Evolutionary conservation across 2,329 filamentous ascomycete genomes (phyloP), one percentile per base, ranked within the genome.

Genomic region (Cyanodermella asteris): DNA sequence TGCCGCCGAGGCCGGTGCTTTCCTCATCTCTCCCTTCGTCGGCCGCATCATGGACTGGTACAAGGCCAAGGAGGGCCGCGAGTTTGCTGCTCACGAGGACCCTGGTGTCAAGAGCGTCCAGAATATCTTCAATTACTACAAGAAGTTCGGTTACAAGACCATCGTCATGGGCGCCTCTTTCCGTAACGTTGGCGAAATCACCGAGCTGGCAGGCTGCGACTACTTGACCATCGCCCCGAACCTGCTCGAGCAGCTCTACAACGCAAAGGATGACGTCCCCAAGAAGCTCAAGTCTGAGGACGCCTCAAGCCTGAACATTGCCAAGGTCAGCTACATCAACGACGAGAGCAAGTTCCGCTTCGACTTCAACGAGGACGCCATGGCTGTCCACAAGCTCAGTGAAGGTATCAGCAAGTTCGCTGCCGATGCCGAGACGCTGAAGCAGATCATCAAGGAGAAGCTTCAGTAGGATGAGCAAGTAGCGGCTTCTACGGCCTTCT

Each of bases 331-430:
- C 30, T 97, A 91, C 68, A 73, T 97, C 55, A 68, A 73, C 48
- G 62, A 87, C 55, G 87, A 97, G 68, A 44, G 81, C 27, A 46
- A 56, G 24, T 97, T 94, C 82, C 81, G 87, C 53, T 97, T 93
- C 64, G 76, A 82, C 58, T 91, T 97, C 72, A 97, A 97, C 67
- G 87, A 97, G 67, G 81, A 97, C 47, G 75, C 84, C 54, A 97
- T 97, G 87, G 87, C 78, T 35, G 80, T 91, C 38, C 82, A 94
- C 73, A 97, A 97, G 75, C 72, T 97, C 42, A 77, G 82, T 34
- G 87, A 97, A 61, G 87, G 87, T 57, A 97, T 97, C 64, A 90
- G 78, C 65, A 93, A 93, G 63, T 97, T 97, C 47, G 84, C 87
- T 31, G 87, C 87, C 40, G 87, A 97, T 47, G 82, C 87, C 39